These are phyloP conservation scores for Kwoniella dendrophila DNA, from an alignment of 768 basidiomycete species.

Conservation along the genomic window DNA sequence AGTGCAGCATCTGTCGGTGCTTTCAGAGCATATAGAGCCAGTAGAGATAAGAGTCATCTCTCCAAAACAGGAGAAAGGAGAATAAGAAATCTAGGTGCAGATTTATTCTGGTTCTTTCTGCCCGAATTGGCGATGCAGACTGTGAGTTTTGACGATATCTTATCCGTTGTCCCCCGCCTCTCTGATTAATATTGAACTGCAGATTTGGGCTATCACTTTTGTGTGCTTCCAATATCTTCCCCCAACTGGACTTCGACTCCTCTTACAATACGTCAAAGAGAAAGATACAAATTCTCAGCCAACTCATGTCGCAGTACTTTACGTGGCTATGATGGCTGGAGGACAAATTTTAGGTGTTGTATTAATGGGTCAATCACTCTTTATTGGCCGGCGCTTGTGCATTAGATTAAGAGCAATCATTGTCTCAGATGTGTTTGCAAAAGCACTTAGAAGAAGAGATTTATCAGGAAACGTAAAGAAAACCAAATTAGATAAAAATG, in stretches of 20 bases:
- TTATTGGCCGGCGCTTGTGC: constrained; percentile 56
- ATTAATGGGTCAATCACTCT: constrained; percentile 51
- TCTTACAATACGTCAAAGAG: constrained; percentile 55
- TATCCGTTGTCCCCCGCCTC: background rate
- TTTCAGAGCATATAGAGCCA: constrained; percentile 39
- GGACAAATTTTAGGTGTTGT: constrained; percentile 49
- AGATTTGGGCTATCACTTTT: constrained; percentile 47
- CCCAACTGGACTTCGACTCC: constrained; percentile 55
- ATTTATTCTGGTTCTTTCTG: constrained; percentile 45
- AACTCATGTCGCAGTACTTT: constrained; percentile 56
- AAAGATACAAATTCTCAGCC: constrained; percentile 47
- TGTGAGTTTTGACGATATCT: constrained; percentile 28
- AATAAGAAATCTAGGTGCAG: constrained; percentile 37
- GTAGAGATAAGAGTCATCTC: constrained; percentile 28
- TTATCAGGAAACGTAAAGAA: constrained; percentile 51
- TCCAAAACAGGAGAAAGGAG: constrained; percentile 35
- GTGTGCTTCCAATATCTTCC: constrained; percentile 56
- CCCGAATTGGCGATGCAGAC: constrained; percentile 34
- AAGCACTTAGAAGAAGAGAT: constrained; percentile 57
- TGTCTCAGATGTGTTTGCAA: constrained; percentile 57
- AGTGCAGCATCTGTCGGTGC: constrained; percentile 42
- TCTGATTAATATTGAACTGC: constrained; percentile 6
- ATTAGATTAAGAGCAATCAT: constrained; percentile 56
- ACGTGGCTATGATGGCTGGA: constrained; percentile 55
- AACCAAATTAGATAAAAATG: constrained; percentile 26